A percentile compares a stretch with the other conserved stretches of the same genome.
phyloP scores from a whole-genome alignment of 2,329 filamentous ascomycete genomes.

The Trichoderma sp. region DNA sequence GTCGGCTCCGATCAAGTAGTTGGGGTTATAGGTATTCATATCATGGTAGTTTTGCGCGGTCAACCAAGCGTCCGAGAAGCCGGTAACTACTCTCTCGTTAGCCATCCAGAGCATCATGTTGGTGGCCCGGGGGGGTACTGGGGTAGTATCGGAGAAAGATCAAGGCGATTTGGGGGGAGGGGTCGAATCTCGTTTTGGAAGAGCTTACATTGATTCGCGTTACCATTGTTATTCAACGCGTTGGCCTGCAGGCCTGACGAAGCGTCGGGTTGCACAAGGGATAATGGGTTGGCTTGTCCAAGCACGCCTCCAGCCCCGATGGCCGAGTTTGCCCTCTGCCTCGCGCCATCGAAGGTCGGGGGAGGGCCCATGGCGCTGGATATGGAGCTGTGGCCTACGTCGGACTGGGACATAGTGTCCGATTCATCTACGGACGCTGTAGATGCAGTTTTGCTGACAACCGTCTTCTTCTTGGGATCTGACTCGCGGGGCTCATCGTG shows the following conservation, averaged over 20 bases:
- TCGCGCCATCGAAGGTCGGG: conserved; percentile 38
- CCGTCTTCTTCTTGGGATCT: conserved; percentile 75
- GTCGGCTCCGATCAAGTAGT: conserved; percentile 90
- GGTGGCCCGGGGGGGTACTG: neutral
- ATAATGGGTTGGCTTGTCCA: conserved; percentile 54
- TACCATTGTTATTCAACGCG: conserved; percentile 53
- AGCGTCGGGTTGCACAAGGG: conserved; percentile 70
- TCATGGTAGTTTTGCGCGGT: conserved; percentile 82
- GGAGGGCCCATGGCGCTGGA: conserved; percentile 56
- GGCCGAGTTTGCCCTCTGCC: conserved; percentile 39
- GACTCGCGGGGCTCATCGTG: conserved; percentile 94
- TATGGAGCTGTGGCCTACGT: conserved; percentile 55
- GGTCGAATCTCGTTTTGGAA: neutral
- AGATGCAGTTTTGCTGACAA: conserved; percentile 40
- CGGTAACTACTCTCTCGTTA: conserved; percentile 56
- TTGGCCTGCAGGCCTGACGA: conserved; percentile 65
- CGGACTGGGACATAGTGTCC: conserved; percentile 48
- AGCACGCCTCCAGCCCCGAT: conserved; percentile 45
- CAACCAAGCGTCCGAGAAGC: conserved; percentile 81
- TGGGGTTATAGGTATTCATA: conserved; percentile 90
- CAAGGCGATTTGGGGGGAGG: neutral
- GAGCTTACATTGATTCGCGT: conserved; percentile 72
- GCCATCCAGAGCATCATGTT: conserved; percentile 12
- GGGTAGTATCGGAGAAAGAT: neutral
- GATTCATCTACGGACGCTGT: conserved; percentile 60